phyloP scores from a whole-genome alignment of 768 basidiomycete genomes.

The Leucosporidium creatinivorum region DNA sequence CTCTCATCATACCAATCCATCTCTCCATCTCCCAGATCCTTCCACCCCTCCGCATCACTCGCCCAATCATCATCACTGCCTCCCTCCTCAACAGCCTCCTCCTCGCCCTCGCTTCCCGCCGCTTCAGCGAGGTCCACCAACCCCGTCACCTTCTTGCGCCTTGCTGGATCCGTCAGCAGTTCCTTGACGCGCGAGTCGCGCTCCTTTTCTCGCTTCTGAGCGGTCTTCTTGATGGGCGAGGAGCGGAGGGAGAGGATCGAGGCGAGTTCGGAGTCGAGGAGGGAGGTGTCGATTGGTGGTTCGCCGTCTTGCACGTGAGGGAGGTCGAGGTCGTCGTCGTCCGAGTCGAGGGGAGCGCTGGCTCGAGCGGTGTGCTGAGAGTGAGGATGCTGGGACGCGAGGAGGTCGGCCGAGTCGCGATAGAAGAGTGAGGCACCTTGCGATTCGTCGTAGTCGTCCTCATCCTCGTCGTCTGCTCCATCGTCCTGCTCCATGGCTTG shows the following conservation, averaged over 20 bases:
- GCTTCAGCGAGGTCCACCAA: constrained; percentile 19
- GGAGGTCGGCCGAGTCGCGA: constrained; percentile 1
- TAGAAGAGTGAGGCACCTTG: constrained; percentile 2
- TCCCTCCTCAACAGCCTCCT: neutral
- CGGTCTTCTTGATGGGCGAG: constrained; percentile 11
- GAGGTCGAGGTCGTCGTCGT: neutral
- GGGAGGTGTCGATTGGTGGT: neutral
- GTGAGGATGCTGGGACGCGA: neutral
- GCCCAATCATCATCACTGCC: constrained; percentile 33
- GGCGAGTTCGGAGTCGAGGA: constrained; percentile 23
- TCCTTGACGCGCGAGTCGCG: constrained; percentile 10
- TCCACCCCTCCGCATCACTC: constrained; percentile 29
- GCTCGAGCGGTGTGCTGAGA: neutral
- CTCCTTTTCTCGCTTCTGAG: constrained; percentile 9
- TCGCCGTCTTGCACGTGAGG: neutral
- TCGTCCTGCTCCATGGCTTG: too few relatives aligned
- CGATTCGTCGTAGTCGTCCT: neutral
- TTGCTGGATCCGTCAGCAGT: constrained; percentile 7
- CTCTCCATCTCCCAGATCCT: constrained; percentile 17
- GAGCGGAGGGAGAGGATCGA: constrained; percentile 21
- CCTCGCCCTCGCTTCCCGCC: neutral
- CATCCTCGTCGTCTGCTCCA: neutral
- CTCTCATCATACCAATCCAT: constrained; percentile 30
- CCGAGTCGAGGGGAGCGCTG: neutral
- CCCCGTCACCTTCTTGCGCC: neutral